Evolutionary conservation across 768 basidiomycete genomes (phyloP).

Genomic region (Trametes cubensis): DNA sequence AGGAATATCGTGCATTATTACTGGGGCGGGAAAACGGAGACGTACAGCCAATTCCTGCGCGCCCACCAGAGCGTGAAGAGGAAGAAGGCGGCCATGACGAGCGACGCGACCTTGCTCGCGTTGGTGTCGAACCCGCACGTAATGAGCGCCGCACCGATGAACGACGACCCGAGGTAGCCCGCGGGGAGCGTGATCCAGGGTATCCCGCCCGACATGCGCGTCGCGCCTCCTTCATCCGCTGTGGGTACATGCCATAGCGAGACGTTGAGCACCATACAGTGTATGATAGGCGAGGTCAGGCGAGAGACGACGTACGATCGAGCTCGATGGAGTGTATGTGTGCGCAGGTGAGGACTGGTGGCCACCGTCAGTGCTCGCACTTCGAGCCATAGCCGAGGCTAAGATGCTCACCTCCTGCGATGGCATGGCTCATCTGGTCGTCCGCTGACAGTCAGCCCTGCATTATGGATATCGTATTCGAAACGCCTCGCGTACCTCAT

Average conservation of each 20-base stretch:
- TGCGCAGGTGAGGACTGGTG: slow-evolving; percentile 76
- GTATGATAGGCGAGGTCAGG: neutral
- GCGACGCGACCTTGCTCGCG: slow-evolving; percentile 81
- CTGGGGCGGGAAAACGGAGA: neutral
- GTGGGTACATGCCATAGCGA: neutral
- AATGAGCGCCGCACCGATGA: slow-evolving; percentile 87
- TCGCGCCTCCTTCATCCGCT: slow-evolving; percentile 90
- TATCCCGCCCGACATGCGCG: slow-evolving; percentile 85
- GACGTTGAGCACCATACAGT: neutral
- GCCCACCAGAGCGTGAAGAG: slow-evolving; percentile 90
- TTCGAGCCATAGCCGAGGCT: neutral
- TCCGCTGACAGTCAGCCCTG: too few relatives aligned
- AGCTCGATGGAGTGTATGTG: slow-evolving; percentile 82
- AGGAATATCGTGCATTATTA: neutral
- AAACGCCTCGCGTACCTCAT: slow-evolving; percentile 57
- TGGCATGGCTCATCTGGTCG: slow-evolving; percentile 80
- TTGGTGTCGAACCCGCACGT: slow-evolving; percentile 88
- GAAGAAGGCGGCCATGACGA: slow-evolving; percentile 85
- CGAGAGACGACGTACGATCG: slow-evolving; percentile 62
- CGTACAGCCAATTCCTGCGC: slow-evolving; percentile 70
- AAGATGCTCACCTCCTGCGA: slow-evolving; percentile 51
- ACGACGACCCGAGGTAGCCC: slow-evolving; percentile 84
- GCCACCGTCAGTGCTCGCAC: neutral
- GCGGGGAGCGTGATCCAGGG: slow-evolving; percentile 79
- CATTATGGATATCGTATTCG: too few relatives aligned